These are phyloP conservation scores for Millerago galiae DNA, from an alignment of 805 yeast species.

Conservation along the genomic window DNA sequence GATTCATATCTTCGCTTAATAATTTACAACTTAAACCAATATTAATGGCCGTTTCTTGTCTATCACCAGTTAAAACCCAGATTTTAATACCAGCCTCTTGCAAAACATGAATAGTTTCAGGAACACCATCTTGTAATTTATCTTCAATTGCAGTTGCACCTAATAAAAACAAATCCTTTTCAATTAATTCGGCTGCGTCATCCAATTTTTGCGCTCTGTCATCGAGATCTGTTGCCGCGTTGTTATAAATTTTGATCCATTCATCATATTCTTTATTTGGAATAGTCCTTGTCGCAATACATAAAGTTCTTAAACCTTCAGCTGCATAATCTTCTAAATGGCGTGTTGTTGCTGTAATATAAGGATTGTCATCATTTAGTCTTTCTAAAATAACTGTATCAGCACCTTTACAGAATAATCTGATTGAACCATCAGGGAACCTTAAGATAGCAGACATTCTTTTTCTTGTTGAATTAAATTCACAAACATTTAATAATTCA, in stretches of 20 bases:
- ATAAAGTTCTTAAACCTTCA: conserved; percentile 90
- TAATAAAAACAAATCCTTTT: conserved; percentile 65
- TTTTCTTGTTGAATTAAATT: conserved; percentile 94
- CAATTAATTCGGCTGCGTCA: conserved; percentile 85
- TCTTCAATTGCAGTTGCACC: conserved; percentile 99
- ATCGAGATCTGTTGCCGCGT: conserved; percentile 77
- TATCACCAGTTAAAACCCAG: conserved; percentile 97
- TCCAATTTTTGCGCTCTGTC: conserved; percentile 74
- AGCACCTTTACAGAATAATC: conserved; percentile 94
- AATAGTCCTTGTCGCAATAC: conserved; percentile 81
- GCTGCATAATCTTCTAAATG: conserved; percentile 96
- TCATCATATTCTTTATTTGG: conserved; percentile 67
- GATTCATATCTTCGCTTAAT: conserved; percentile 91
- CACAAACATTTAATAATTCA: conserved; percentile 86
- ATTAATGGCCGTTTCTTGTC: conserved; percentile 97
- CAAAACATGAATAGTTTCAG: conserved; percentile 90
- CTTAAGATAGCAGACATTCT: conserved; percentile 95
- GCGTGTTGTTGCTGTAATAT: conserved; percentile 71
- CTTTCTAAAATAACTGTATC: conserved; percentile 93
- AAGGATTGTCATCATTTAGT: conserved; percentile 65
- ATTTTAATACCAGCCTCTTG: conserved; percentile 96
- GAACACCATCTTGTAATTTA: conserved; percentile 95
- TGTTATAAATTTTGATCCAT: conserved; percentile 64
- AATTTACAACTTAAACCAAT: conserved; percentile 98
- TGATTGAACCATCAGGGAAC: conserved; percentile 88